phyloP scores from a whole-genome alignment of 257 asterid species.

The Leptodermis oblonga region DNA sequence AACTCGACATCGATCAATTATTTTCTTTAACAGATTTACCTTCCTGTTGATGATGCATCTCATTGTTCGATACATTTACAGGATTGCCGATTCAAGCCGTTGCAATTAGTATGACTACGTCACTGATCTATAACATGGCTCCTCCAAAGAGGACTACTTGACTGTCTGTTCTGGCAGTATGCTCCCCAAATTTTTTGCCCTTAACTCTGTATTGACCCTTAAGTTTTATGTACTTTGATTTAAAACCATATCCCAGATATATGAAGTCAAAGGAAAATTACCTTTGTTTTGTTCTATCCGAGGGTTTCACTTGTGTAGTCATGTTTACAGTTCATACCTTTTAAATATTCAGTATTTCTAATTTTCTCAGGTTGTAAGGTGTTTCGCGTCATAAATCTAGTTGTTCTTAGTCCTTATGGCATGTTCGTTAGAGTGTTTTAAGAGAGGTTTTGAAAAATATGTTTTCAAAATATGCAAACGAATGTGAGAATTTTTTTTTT shows the following conservation, averaged over 20 bases:
- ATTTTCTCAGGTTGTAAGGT: not conserved
- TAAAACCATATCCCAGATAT: not conserved
- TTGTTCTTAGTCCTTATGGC: too few species aligned
- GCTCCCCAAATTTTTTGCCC: not conserved
- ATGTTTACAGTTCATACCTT: not conserved
- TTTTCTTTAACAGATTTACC: not conserved
- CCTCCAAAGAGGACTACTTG: constrained; percentile 79
- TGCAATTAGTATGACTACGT: constrained; percentile 29
- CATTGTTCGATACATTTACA: constrained; percentile 22
- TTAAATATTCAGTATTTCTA: not conserved
- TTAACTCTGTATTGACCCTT: not conserved
- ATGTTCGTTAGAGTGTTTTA: too few species aligned
- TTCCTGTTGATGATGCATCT: not conserved
- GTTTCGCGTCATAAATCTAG: too few species aligned
- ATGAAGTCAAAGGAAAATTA: not conserved
- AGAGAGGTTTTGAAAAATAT: too few species aligned
- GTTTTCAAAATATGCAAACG: too few species aligned
- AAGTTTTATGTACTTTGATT: not conserved
- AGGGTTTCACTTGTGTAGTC: not conserved
- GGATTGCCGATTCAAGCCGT: constrained; percentile 47
- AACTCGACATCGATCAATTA: not conserved
- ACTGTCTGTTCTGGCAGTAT: constrained; percentile 7
- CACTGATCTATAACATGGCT: constrained; percentile 73
- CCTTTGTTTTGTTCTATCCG: not conserved
- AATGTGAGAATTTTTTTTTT: too few species aligned